phyloP scores from a whole-genome alignment of 1,284 basidiomycete genomes.

The Trichosporon asahii region DNA sequence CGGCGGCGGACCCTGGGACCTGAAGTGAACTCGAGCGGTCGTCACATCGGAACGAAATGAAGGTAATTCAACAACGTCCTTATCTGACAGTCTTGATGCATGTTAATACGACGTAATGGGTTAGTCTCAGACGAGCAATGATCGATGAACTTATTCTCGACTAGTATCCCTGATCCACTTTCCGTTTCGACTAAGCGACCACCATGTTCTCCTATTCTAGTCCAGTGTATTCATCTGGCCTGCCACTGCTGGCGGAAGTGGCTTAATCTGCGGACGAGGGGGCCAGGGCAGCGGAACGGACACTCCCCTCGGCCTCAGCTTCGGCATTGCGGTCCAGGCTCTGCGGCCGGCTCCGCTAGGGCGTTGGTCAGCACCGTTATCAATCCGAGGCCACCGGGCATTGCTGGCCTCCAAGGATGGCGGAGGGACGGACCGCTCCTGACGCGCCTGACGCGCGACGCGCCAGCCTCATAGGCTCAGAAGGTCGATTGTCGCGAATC shows the following conservation, averaged over 20 bases:
- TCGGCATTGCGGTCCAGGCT: neutral
- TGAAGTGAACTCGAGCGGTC: neutral
- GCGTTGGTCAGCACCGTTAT: too few species aligned
- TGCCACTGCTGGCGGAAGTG: neutral
- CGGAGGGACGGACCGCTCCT: neutral
- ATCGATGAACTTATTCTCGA: neutral
- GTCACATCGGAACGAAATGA: too few species aligned
- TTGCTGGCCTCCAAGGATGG: neutral
- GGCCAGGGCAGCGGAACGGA: neutral
- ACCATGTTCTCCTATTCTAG: neutral
- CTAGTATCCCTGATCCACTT: neutral
- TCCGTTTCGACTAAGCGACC: neutral
- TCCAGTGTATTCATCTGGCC: neutral
- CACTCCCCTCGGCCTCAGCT: neutral
- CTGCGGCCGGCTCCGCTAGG: too few species aligned
- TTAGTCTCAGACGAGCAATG: neutral
- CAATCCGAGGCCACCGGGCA: neutral
- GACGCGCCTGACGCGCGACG: too few species aligned
- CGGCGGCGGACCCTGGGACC: neutral
- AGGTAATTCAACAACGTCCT: neutral
- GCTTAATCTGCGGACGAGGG: neutral
- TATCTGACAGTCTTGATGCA: neutral
- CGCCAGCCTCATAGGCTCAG: neutral
- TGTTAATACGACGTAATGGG: neutral
- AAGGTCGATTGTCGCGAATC: neutral